Evolutionary conservation across 2,329 filamentous ascomycete species (phyloP).

Genomic region (Coniochaeta ligniaria): DNA sequence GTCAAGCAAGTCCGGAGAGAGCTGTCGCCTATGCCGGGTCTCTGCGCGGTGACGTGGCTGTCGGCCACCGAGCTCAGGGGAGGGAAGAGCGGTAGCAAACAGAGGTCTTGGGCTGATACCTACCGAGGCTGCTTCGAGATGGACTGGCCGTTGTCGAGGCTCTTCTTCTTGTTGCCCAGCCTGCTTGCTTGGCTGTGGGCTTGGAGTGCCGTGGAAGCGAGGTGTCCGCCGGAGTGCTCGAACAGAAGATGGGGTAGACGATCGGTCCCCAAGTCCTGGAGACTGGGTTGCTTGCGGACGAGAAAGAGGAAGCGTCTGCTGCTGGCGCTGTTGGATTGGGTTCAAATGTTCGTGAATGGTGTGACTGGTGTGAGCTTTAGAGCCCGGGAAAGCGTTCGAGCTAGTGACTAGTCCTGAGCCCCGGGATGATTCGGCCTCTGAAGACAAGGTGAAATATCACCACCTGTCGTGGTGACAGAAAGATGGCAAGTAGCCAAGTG

Average conservation of each 20-base stretch:
- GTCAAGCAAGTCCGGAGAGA: conserved; percentile 43
- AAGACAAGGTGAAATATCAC: conserved; percentile 37
- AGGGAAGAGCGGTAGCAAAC: conserved; percentile 22
- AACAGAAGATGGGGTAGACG: conserved; percentile 39
- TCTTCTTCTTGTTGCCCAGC: neutral
- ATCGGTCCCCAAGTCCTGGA: conserved; percentile 24
- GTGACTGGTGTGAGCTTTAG: conserved; percentile 43
- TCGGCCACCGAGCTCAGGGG: conserved; percentile 7
- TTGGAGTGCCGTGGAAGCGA: conserved; percentile 38
- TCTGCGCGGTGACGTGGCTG: conserved; percentile 6
- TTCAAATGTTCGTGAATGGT: conserved; percentile 41
- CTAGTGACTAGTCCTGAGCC: conserved; percentile 31
- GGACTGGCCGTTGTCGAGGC: conserved; percentile 24
- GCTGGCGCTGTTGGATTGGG: conserved; percentile 28
- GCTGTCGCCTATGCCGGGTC: conserved; percentile 22
- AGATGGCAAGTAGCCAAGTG: neutral
- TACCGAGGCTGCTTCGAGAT: conserved; percentile 39
- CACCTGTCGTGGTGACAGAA: conserved; percentile 21
- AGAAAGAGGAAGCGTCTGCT: conserved; percentile 27
- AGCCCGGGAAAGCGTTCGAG: conserved; percentile 27
- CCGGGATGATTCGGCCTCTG: conserved; percentile 25
- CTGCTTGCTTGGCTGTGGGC: conserved; percentile 24
- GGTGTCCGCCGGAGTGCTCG: conserved; percentile 44
- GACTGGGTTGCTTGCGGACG: conserved; percentile 23
- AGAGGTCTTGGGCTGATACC: conserved; percentile 37